Evolutionary conservation across 164 flowering plant species (phyloP).

Genomic region (Magnolia changhungtana): DNA sequence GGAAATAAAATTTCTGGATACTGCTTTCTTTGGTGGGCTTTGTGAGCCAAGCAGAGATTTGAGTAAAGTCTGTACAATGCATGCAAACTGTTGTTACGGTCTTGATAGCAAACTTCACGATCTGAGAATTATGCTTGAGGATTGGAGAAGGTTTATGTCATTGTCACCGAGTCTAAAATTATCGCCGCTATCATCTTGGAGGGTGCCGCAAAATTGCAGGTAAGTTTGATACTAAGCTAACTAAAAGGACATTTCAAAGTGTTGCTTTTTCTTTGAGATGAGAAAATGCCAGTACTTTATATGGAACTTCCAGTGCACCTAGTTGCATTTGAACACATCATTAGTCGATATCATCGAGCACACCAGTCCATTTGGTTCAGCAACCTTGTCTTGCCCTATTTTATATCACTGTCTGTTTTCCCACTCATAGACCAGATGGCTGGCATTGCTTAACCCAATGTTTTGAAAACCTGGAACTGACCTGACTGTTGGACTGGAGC

Average conservation of each 20-base stretch:
- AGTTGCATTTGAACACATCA: no score
- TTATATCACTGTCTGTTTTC: no score
- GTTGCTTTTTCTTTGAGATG: not conserved
- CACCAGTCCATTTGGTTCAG: no score
- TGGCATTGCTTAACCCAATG: no score
- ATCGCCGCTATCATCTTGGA: conserved; percentile 40
- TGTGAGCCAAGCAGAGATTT: conserved; percentile 72
- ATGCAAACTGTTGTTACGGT: conserved; percentile 80
- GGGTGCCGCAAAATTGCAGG: conserved; percentile 77
- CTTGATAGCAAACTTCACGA: conserved; percentile 67
- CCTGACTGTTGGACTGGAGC: no score
- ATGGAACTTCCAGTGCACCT: no score
- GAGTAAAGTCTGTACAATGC: conserved; percentile 80
- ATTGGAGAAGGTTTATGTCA: conserved; percentile 60
- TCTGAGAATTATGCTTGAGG: conserved; percentile 60
- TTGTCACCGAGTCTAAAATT: conserved; percentile 36
- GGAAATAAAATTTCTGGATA: conserved; percentile 57
- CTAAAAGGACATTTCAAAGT: not conserved
- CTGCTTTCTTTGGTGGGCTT: conserved; percentile 74
- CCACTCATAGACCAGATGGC: no score
- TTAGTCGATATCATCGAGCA: no score
- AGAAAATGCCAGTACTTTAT: no score
- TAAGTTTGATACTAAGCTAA: conserved; percentile 9
- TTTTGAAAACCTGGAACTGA: no score
- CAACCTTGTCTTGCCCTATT: no score